phyloP scores from a whole-genome alignment of 176 grass and related monocot species.

The Olyra latifolia region DNA sequence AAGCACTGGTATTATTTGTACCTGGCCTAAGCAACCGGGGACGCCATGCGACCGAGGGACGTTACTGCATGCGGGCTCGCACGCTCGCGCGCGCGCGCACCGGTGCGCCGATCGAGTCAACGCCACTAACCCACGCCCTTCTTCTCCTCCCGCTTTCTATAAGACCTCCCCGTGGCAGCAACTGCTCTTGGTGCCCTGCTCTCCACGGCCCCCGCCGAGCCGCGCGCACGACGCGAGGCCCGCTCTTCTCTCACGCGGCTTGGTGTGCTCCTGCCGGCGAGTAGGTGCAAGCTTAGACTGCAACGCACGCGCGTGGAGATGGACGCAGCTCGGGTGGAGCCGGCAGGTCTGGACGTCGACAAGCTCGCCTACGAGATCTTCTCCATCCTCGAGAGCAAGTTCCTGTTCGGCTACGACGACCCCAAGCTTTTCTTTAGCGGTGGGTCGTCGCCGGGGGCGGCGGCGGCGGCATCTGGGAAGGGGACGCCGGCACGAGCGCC shows the following conservation, averaged over 20 bases:
- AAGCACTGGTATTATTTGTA: too few species aligned
- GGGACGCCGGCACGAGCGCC: not conserved
- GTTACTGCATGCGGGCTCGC: not conserved
- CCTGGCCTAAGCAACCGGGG: too few species aligned
- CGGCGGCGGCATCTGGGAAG: not conserved
- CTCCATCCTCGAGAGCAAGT: slow-evolving; percentile 95
- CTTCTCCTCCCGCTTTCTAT: slow-evolving; percentile 7
- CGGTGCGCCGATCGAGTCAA: slow-evolving; percentile 5
- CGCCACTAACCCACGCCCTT: slow-evolving; percentile 29
- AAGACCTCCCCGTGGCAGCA: slow-evolving; percentile 29
- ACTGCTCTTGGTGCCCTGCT: slow-evolving; percentile 42
- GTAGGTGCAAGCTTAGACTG: not conserved
- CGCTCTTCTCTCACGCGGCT: not conserved
- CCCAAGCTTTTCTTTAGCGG: slow-evolving; percentile 58
- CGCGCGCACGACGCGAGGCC: not conserved
- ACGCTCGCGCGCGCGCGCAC: not conserved
- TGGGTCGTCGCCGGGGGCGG: not conserved
- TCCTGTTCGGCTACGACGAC: slow-evolving; percentile 85
- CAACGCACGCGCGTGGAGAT: not conserved
- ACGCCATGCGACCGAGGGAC: too few species aligned
- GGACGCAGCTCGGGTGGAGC: slow-evolving; percentile 22
- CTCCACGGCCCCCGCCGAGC: slow-evolving; percentile 5
- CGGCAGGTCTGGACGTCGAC: slow-evolving; percentile 62
- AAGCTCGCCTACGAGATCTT: slow-evolving; percentile 97
- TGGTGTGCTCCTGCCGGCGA: not conserved